Conservation (phyloP, 2,329 filamentous ascomycete genomes). For the Pyrenochaeta sp. region DNA sequence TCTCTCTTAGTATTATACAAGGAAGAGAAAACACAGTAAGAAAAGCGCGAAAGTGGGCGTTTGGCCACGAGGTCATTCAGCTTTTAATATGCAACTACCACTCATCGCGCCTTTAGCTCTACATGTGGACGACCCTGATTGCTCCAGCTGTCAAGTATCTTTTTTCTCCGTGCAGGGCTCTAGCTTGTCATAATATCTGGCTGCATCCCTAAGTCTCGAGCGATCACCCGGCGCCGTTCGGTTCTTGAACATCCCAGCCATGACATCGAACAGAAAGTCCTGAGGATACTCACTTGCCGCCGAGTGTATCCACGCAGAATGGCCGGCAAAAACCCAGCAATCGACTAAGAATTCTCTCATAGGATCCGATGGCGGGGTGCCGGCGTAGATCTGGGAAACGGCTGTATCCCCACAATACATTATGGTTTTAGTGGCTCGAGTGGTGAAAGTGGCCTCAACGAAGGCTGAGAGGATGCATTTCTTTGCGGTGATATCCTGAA, state of each 20-base stretch:
- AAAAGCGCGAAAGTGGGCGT: too few species aligned
- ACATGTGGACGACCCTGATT: too few species aligned
- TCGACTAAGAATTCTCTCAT: not conserved
- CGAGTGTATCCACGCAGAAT: not conserved
- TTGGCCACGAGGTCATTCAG: too few species aligned
- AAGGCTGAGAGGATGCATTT: slow-evolving; percentile 1
- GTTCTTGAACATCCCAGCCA: not conserved
- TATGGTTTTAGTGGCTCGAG: not conserved
- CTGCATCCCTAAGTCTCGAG: not conserved
- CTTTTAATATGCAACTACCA: too few species aligned
- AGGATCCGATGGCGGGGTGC: not conserved
- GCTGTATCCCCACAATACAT: too few species aligned
- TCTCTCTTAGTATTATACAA: too few species aligned
- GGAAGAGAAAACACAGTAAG: too few species aligned
- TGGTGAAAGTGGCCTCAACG: not conserved
- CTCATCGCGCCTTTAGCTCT: too few species aligned
- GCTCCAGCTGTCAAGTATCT: too few species aligned
- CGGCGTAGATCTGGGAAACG: not conserved
- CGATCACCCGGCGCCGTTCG: not conserved
- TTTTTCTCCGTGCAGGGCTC: not conserved
- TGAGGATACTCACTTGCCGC: not conserved
- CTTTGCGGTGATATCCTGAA: not conserved
- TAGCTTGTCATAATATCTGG: not conserved
- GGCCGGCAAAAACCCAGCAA: not conserved
- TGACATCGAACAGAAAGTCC: not conserved